Percentiles rank a stretch among this genome's conserved stretches.
phyloP scores from a whole-genome alignment of 805 yeast genomes.

The Brettanomyces sp. region DNA sequence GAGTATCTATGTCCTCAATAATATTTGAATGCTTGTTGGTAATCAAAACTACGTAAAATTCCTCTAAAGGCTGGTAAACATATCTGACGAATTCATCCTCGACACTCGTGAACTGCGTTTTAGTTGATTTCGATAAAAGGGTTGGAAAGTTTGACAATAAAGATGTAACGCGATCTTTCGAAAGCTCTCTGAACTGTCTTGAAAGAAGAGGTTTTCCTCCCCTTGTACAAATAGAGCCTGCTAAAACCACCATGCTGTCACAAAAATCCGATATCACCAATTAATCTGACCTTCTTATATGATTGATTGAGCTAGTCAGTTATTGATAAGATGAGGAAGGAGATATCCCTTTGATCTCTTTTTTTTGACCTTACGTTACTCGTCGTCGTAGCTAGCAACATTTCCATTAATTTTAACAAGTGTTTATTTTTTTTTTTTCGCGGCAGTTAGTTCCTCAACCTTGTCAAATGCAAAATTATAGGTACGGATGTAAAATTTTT shows the following conservation, averaged over 20 bases:
- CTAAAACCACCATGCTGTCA: constrained; percentile 59
- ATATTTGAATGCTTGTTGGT: constrained; percentile 89
- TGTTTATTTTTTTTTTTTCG: neutral
- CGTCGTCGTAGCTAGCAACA: neutral
- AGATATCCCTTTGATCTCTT: no score
- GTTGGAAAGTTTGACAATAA: constrained; percentile 79
- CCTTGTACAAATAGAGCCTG: constrained; percentile 90
- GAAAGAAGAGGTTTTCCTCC: constrained; percentile 89
- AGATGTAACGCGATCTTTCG: constrained; percentile 78
- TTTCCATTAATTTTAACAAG: neutral
- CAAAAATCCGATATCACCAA: no score
- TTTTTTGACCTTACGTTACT: no score
- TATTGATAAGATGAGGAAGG: no score
- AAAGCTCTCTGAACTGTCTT: constrained; percentile 81
- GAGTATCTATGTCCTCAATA: constrained; percentile 87
- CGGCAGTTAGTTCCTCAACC: neutral
- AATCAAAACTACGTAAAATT: constrained; percentile 79
- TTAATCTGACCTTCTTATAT: no score
- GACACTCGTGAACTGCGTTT: constrained; percentile 83
- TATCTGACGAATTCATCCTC: constrained; percentile 89
- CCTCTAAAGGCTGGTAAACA: constrained; percentile 94
- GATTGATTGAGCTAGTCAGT: no score
- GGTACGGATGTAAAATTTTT: neutral
- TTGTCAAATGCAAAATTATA: neutral
- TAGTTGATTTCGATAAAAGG: constrained; percentile 54